Base-by-base conservation (phyloP, 2,329 filamentous ascomycete species). In the Ambrosiella cleistominuta region DNA sequence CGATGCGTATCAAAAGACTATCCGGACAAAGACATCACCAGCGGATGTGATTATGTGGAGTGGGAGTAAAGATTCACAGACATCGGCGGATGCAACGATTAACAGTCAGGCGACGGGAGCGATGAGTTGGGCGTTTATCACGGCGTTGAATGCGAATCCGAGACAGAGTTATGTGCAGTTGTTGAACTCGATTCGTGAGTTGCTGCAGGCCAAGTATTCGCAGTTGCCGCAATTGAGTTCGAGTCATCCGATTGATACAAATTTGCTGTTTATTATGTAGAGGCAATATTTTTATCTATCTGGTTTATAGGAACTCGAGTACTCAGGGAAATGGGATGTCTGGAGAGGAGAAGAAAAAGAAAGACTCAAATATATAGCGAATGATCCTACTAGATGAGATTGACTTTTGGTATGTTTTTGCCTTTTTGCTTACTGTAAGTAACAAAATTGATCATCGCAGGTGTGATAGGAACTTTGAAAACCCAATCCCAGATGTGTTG, bases 1-100 rank as follows among this genome's bases (percentile, higher is more conserved):
- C 64, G 79, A 84, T 39, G 81, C 82, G 44, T 82, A 87, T 68
- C 77, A 90, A 71, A 80, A 80, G 66, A 83, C 87, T 61, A 74
- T 86, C 66, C 78, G 83, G 64, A 95, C 88, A 54, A 93, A 91
- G 74, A 95, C 88, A 17, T 88, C 83, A 61, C 83, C 88, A 2
- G 88, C 88, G 45, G 88, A 95, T 70, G 88, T 95, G 40, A 81
- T 95, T 68, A 91, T 94, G 85, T 91, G 88, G 83, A 90, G 85
- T 63, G 89, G 88, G 54, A 89, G 85, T 72, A 94, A 94, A 71
- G 88, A 95, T 68, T 80, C 81, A 61, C 88, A 95, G 70, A 95
- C 88, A 64, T 86, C 83, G 80, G 83, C 86, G 70, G 89, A 95
- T 69, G 88, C 89, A 12, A 83, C 80, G 39, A 94, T 95, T 63